A percentile compares a stretch with the other conserved stretches of the same genome.
Conservation (phyloP, 306 rosid species). For the Citrullus mucosospermus region DNA sequence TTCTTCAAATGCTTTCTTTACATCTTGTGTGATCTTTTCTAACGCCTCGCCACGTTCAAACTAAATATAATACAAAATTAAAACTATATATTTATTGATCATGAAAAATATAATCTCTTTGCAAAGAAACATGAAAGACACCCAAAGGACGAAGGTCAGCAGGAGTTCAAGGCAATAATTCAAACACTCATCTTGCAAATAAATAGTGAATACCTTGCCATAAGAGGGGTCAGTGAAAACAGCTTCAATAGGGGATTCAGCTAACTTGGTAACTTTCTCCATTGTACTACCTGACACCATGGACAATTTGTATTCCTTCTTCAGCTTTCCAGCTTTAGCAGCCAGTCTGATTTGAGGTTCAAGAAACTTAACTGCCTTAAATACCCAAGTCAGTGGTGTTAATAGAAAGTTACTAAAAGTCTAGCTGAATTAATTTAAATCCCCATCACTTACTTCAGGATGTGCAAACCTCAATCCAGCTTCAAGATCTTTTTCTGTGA, state of each 20-base stretch:
- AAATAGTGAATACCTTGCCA: constrained; percentile 55
- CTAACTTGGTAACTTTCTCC: constrained; percentile 58
- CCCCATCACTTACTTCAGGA: constrained; percentile 53
- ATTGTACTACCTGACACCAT: constrained; percentile 63
- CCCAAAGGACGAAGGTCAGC: not conserved
- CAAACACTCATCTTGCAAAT: not conserved
- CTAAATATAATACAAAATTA: constrained; percentile 26
- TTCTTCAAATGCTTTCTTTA: constrained; percentile 60
- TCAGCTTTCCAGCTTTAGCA: constrained; percentile 76
- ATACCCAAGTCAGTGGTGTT: constrained; percentile 15
- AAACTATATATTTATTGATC: not conserved
- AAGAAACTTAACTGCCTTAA: constrained; percentile 77
- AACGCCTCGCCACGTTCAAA: constrained; percentile 96
- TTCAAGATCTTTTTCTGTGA: constrained; percentile 80
- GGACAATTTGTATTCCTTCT: constrained; percentile 81
- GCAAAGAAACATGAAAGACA: not conserved
- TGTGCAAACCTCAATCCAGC: constrained; percentile 88
- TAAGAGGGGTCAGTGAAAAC: constrained; percentile 85
- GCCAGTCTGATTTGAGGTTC: constrained; percentile 91
- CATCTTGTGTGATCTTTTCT: constrained; percentile 72
- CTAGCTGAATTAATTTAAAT: not conserved
- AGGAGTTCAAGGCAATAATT: not conserved
- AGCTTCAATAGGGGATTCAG: constrained; percentile 70
- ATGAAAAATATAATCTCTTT: not conserved
- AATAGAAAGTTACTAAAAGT: constrained; percentile 11